These are phyloP conservation scores for Ascochyta lentis DNA, from an alignment of 2,329 filamentous ascomycete species.

Conservation along the genomic window DNA sequence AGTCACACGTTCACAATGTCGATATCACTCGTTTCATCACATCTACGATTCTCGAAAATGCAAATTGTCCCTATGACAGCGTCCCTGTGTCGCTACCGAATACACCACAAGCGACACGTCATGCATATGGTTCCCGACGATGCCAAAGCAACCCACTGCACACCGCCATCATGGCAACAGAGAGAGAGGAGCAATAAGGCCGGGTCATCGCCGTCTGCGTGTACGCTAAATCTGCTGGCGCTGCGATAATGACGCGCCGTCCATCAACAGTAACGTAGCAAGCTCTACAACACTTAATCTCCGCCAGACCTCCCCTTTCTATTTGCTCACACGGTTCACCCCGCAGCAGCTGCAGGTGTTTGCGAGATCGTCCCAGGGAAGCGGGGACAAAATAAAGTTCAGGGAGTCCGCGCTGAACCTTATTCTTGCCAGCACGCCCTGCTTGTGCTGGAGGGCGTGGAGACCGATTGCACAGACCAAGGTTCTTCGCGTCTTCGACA, in stretches of 20 bases:
- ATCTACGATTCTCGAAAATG: background rate
- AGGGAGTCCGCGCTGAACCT: background rate
- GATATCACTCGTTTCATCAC: constrained; percentile 5
- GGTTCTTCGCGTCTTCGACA: background rate
- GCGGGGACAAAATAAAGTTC: background rate
- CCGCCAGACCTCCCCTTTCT: constrained; percentile 8
- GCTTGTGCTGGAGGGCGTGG: background rate
- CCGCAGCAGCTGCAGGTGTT: constrained; percentile 2
- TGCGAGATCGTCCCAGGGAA: background rate
- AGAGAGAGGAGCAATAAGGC: background rate
- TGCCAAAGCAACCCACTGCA: background rate
- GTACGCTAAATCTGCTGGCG: constrained; percentile 7
- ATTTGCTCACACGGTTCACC: constrained; percentile 5
- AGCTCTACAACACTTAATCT: constrained; percentile 7
- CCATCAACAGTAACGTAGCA: constrained; percentile 12
- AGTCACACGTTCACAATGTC: constrained; percentile 14
- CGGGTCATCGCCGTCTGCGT: constrained; percentile 4
- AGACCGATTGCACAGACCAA: background rate
- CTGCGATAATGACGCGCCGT: background rate
- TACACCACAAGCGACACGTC: constrained; percentile 2
- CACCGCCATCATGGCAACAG: background rate
- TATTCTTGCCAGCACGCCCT: background rate
- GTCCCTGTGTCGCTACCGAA: background rate
- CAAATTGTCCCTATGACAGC: background rate
- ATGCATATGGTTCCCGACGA: background rate